Conservation (phyloP, 805 yeast genomes). For the Candida bentonensis region DNA sequence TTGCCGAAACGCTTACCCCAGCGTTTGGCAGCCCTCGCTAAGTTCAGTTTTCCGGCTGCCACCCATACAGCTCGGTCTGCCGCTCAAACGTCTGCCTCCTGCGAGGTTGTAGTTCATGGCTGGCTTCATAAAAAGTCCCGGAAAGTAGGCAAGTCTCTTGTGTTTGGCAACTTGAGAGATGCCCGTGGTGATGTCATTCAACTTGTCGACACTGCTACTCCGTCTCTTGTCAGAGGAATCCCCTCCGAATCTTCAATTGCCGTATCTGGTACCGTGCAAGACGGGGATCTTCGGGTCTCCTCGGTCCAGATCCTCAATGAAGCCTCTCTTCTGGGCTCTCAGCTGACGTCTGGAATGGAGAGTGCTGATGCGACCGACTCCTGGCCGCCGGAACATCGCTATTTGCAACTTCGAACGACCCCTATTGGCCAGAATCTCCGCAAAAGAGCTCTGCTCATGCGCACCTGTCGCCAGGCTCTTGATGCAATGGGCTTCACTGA, state of each 20-base stretch:
- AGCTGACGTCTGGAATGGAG: constrained; percentile 36
- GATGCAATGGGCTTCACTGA: constrained; percentile 46
- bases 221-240: constrained; percentile 29
- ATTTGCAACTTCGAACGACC: constrained; percentile 54
- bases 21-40: not conserved
- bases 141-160: constrained; percentile 45
- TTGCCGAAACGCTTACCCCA: too few species aligned
- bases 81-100: not conserved
- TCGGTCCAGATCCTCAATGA: constrained; percentile 44
- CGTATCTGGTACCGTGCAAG: constrained; percentile 22
- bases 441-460: constrained; percentile 22
- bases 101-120: constrained; percentile 46
- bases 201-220: constrained; percentile 29
- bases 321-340: constrained; percentile 52
- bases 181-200: constrained; percentile 54
- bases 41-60: constrained; percentile 10
- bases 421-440: constrained; percentile 16
- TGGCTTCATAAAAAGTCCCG: constrained; percentile 73
- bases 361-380: constrained; percentile 33
- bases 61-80: not conserved
- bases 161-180: constrained; percentile 70
- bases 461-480: constrained; percentile 24
- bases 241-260: constrained; percentile 65
- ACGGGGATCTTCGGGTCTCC: constrained; percentile 41
- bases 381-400: constrained; percentile 71